Percentiles rank a stretch among this genome's conserved stretches.
phyloP scores from a whole-genome alignment of 352 stramenopile species.

The Phytopythium ostracodes region DNA sequence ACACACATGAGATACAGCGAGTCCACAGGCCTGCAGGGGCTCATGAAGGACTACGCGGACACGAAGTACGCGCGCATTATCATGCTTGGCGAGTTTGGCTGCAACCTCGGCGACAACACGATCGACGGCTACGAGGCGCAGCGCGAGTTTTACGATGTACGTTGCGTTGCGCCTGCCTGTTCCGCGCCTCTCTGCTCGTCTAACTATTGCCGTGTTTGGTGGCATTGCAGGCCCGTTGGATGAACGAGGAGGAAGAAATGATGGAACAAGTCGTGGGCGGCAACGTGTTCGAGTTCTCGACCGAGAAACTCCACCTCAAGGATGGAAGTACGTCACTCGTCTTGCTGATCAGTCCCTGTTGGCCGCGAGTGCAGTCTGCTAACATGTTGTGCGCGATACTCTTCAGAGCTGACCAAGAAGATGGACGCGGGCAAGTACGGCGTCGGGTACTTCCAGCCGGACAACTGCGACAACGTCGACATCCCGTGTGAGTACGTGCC shows the following conservation, averaged over 20 bases:
- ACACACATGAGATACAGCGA: conserved; percentile 32
- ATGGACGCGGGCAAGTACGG: conserved; percentile 65
- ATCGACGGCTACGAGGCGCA: conserved; percentile 59
- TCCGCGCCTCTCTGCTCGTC: not conserved
- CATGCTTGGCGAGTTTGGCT: conserved; percentile 72
- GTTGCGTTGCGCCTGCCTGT: not conserved
- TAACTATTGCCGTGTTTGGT: not conserved
- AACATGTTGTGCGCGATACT: not conserved
- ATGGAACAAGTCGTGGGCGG: conserved; percentile 63
- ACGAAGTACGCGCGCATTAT: conserved; percentile 45
- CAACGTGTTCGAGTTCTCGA: conserved; percentile 80
- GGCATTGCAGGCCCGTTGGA: conserved; percentile 61
- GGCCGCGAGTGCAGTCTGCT: not conserved
- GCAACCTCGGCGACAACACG: conserved; percentile 57
- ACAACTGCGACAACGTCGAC: conserved; percentile 59
- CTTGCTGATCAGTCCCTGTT: not conserved
- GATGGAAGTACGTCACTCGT: conserved; percentile 17
- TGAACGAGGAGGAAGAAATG: conserved; percentile 81
- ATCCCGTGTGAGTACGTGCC: conserved; percentile 48
- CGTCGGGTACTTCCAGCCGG: conserved; percentile 65
- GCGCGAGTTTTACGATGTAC: conserved; percentile 55
- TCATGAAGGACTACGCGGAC: conserved; percentile 54
- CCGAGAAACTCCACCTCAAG: conserved; percentile 60
- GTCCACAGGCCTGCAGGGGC: conserved; percentile 39
- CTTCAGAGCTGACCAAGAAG: conserved; percentile 30